phyloP scores from a whole-genome alignment of 2,329 filamentous ascomycete genomes.

The Cordyceps cicadae region DNA sequence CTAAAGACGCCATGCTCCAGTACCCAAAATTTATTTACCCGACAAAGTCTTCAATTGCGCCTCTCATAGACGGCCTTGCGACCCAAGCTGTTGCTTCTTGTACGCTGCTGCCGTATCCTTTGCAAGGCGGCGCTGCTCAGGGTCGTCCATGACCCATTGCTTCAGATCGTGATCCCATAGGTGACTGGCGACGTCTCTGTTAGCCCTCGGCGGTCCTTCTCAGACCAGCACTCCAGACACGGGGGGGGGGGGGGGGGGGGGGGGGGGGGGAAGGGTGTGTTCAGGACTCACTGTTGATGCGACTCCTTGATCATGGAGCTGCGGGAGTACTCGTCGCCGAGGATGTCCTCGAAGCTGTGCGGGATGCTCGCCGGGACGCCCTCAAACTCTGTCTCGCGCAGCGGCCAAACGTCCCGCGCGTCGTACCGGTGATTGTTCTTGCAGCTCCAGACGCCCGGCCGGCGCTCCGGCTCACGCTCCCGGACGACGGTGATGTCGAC shows the following conservation, averaged over 20 bases:
- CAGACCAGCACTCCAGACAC: no score
- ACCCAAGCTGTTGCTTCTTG: slow-evolving; percentile 10
- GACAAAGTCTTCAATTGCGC: neutral
- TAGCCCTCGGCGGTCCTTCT: neutral
- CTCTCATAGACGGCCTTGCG: neutral
- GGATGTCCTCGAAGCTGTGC: slow-evolving; percentile 56
- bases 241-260: no score
- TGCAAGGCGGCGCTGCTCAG: slow-evolving; percentile 20
- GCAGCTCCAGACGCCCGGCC: slow-evolving; percentile 65
- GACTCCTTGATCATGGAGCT: slow-evolving; percentile 52
- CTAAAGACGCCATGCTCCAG: no score
- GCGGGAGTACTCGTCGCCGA: slow-evolving; percentile 57
- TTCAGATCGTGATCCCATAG: slow-evolving; percentile 49
- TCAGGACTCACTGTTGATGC: slow-evolving; percentile 49
- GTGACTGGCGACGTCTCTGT: slow-evolving; percentile 37
- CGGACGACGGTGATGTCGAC: slow-evolving; percentile 74
- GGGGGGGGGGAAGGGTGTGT: no score
- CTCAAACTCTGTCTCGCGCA: slow-evolving; percentile 67
- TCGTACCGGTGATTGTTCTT: slow-evolving; percentile 72
- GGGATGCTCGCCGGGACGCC: slow-evolving; percentile 63
- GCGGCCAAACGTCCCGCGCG: slow-evolving; percentile 64
- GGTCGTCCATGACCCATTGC: slow-evolving; percentile 47
- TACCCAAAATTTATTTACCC: neutral
- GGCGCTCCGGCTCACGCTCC: slow-evolving; percentile 48
- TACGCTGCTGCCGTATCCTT: slow-evolving; percentile 10